These are phyloP conservation scores for Dipteronia sinensis DNA, from an alignment of 345 rosid genomes.

Conservation along the genomic window DNA sequence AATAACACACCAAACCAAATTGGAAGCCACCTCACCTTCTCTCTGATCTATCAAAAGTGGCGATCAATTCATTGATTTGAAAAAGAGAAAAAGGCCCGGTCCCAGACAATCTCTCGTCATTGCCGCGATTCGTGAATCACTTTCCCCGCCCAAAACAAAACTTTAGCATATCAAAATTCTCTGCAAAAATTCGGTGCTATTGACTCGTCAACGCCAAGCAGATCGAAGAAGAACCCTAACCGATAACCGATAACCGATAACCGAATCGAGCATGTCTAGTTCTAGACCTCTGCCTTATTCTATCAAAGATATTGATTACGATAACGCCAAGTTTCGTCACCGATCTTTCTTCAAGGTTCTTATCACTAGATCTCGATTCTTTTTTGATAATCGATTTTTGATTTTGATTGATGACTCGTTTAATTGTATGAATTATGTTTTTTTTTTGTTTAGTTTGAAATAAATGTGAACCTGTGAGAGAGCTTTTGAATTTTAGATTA, in stretches of 20 bases:
- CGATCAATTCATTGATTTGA: not conserved
- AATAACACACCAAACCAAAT: not conserved
- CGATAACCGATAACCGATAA: not conserved
- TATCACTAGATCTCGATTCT: constrained; percentile 13
- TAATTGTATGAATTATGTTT: not conserved
- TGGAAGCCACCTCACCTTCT: not conserved
- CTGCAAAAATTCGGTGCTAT: not conserved
- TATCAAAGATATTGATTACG: constrained; percentile 81
- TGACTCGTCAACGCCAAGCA: not conserved
- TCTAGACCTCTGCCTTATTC: constrained; percentile 76
- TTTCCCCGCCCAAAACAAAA: not conserved
- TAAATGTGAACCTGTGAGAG: not conserved
- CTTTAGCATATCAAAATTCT: not conserved
- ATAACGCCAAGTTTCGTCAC: constrained; percentile 92
- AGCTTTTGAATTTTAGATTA: not conserved
- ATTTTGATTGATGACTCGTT: constrained; percentile 6
- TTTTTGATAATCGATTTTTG: not conserved
- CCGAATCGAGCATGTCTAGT: constrained; percentile 44
- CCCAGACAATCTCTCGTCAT: not conserved
- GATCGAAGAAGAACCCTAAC: not conserved
- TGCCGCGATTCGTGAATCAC: constrained; percentile 12
- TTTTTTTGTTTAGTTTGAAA: not conserved
- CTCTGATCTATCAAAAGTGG: not conserved
- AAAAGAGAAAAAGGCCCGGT: not conserved
- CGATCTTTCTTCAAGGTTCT: constrained; percentile 71